Base-by-base conservation (phyloP, 441 rosid species). In the Francoa sonchifolia region DNA sequence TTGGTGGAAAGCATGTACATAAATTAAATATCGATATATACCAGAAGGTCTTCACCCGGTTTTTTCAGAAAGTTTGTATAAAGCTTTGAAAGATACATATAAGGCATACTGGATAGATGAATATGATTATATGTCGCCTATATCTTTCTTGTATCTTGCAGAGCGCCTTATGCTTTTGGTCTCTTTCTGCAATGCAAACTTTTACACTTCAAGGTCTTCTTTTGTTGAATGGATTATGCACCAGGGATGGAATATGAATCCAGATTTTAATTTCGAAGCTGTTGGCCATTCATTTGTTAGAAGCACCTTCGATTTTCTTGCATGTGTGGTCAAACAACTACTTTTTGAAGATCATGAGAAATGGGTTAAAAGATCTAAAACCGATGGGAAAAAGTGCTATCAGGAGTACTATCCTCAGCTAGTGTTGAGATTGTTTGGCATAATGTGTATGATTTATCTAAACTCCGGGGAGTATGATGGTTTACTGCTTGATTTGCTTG, bases 161-260 rank as follows among this genome's bases (percentile, higher is more conserved):
- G 43, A 39, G 9, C 43, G 43, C 0, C 43, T 39, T 14, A 16
- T 39, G 14, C n/a, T 19, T 1, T 8, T 39, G 43, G 27, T 21
- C 19, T 20, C 43, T 19, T 9, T 6, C 43, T 22, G 18, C 6
- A 6, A 39, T 2, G 43, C 12, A 6, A n/a, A 6, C 9, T 39
- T 38, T 20, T 38, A 10, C 28, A 20, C 28, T 22, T 19, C 43
- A 9, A 39, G 28, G 12, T 12, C 43, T 39, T 23, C 27, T 19
- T 39, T 39, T 4, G 16, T 39, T 22, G 43, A 39, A 12, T 39
- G 43, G 43, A 12, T 39, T n/a, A 21, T 39, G 0, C n/a, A 13
- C 16, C 6, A 39, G 27, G 11, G 21, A 5, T 39, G 43, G 43
- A 21, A 12, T 0, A 22, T 28, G 6, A 20, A 23, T 6, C 26